Percentiles rank a stretch among this genome's conserved stretches.
phyloP scores from a whole-genome alignment of 2,329 filamentous ascomycete species.

The Hypoxylon sp. region DNA sequence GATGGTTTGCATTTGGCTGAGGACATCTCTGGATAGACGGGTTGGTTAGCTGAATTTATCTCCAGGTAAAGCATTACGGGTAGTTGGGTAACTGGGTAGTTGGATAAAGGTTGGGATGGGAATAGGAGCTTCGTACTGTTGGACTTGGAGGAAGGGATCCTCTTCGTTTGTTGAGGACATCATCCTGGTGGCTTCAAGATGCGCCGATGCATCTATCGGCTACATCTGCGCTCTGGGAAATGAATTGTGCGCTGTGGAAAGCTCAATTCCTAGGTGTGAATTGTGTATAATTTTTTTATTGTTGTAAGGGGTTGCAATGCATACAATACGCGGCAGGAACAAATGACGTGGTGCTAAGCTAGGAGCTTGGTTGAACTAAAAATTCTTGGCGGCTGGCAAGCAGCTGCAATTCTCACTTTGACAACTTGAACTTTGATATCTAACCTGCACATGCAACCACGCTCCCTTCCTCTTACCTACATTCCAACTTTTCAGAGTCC shows the following conservation, averaged over 20 bases:
- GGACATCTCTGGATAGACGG: slow-evolving; percentile 74
- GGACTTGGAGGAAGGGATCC: slow-evolving; percentile 77
- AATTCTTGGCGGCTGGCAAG: slow-evolving; percentile 14
- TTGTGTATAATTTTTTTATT: slow-evolving; percentile 5
- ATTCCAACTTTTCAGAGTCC: too few relatives aligned
- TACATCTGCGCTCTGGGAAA: slow-evolving; percentile 39
- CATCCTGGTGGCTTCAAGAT: slow-evolving; percentile 55
- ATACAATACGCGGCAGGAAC: slow-evolving; percentile 14
- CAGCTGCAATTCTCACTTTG: slow-evolving; percentile 8
- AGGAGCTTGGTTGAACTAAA: slow-evolving; percentile 13
- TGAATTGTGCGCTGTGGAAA: neutral
- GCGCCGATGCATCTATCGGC: slow-evolving; percentile 38
- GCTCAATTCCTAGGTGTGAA: slow-evolving; percentile 1
- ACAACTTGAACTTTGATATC: too few relatives aligned
- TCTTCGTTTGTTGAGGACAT: slow-evolving; percentile 74
- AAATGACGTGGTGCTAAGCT: slow-evolving; percentile 34
- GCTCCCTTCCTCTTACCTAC: too few relatives aligned
- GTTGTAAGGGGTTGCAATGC: slow-evolving; percentile 10
- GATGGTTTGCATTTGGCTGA: slow-evolving; percentile 79
- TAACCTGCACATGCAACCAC: too few relatives aligned
- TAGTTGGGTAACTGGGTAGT: too few relatives aligned
- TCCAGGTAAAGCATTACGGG: too few relatives aligned
- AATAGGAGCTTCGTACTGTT: slow-evolving; percentile 61
- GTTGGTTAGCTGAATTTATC: slow-evolving; percentile 3
- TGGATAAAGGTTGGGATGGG: neutral